Evolutionary conservation across 148 eudicot species (phyloP).

Genomic region (Bassia scoparia): DNA sequence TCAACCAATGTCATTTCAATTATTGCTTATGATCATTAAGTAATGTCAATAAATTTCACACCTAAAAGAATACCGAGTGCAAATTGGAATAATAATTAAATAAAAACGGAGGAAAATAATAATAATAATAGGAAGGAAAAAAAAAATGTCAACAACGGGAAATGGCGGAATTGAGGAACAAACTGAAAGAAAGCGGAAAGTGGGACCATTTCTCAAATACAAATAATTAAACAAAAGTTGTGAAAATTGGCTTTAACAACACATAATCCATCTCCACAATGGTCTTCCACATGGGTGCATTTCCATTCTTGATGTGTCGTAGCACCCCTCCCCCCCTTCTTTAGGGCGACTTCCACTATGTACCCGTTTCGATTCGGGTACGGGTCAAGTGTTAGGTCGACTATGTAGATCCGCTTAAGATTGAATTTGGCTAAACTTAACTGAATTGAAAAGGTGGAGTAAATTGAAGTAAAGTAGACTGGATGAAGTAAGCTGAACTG

Average conservation of each 20-base stretch:
- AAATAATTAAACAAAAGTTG: constrained; percentile 7
- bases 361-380: neutral
- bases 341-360: neutral
- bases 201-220: neutral
- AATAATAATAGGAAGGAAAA: too few relatives aligned
- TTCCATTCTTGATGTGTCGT: constrained; percentile 11
- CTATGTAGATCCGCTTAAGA: too few relatives aligned
- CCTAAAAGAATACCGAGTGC: too few relatives aligned
- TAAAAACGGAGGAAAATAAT: too few relatives aligned
- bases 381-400: too few relatives aligned
- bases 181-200: neutral
- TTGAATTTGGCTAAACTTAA: too few relatives aligned
- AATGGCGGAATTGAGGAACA: constrained; percentile 9
- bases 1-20: too few relatives aligned
- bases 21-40: too few relatives aligned
- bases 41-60: neutral
- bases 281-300: constrained; percentile 21
- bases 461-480: too few relatives aligned
- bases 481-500: too few relatives aligned
- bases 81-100: too few relatives aligned
- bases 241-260: neutral
- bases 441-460: too few relatives aligned
- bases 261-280: constrained; percentile 17
- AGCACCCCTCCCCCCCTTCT: neutral
- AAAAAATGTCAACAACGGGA: neutral